A percentile compares a stretch with the other conserved stretches of the same genome.
phyloP scores from a whole-genome alignment of 176 grass and related monocot genomes.

The Luzula sylvatica region DNA sequence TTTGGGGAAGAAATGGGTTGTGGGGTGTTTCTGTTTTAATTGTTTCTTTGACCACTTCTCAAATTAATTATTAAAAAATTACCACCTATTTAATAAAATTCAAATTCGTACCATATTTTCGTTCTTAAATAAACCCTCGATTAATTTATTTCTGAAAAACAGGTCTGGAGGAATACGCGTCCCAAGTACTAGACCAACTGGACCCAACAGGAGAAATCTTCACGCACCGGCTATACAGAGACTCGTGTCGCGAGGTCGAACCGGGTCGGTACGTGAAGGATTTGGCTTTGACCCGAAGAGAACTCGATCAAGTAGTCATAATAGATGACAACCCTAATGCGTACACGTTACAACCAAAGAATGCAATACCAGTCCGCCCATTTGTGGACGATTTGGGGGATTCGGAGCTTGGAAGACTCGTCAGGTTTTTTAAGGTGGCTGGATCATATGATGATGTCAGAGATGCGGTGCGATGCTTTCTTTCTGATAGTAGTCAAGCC shows the following conservation, averaged over 20 bases:
- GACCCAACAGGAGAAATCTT: slow-evolving; percentile 46
- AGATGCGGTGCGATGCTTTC: slow-evolving; percentile 51
- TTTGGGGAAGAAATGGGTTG: no score
- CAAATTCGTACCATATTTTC: no score
- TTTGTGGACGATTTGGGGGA: slow-evolving; percentile 56
- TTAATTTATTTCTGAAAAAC: no score
- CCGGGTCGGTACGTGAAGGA: slow-evolving; percentile 87
- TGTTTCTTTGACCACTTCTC: no score
- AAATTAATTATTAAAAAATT: no score
- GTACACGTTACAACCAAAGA: slow-evolving; percentile 66
- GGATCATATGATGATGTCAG: slow-evolving; percentile 38
- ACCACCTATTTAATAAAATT: no score
- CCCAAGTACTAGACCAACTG: slow-evolving; percentile 59
- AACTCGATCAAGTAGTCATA: slow-evolving; percentile 44
- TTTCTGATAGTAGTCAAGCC: background rate
- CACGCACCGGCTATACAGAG: slow-evolving; percentile 66
- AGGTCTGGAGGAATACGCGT: slow-evolving; percentile 58
- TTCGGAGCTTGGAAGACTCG: slow-evolving; percentile 53
- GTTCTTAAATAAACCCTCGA: no score
- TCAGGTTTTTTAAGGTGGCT: slow-evolving; percentile 42
- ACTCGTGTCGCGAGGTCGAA: slow-evolving; percentile 50
- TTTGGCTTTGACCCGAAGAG: slow-evolving; percentile 42
- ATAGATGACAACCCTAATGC: slow-evolving; percentile 89
- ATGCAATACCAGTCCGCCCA: slow-evolving; percentile 50
- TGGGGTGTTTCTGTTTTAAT: no score